phyloP scores from a whole-genome alignment of 768 basidiomycete genomes.

The Amanita subjunquillea region DNA sequence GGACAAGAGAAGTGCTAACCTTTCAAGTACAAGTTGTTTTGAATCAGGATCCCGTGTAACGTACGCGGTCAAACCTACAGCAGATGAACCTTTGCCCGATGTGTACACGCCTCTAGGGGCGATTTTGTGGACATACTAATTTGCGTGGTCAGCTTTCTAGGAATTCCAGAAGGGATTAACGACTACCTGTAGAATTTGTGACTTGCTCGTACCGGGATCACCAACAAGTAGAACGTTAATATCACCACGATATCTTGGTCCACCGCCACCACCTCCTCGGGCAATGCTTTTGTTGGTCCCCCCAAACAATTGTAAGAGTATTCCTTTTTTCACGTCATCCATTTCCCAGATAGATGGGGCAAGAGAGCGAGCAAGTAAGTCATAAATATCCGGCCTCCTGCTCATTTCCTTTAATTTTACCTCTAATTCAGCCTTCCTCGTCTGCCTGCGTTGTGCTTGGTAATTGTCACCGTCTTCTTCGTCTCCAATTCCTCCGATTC shows the following conservation, averaged over 20 bases:
- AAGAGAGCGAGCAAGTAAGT: conserved; percentile 71
- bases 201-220: conserved; percentile 95
- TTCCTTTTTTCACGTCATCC: conserved; percentile 99
- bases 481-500: conserved; percentile 61
- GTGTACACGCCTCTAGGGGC: conserved; percentile 97
- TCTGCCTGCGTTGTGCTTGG: conserved; percentile 28
- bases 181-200: conserved; percentile 82
- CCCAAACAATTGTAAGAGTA: conserved; percentile 90
- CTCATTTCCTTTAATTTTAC: conserved; percentile 66
- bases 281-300: conserved; percentile 96
- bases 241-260: conserved; percentile 93
- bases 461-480: conserved; percentile 56
- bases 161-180: not conserved
- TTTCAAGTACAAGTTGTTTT: conserved; percentile 95
- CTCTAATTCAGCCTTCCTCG: conserved; percentile 66
- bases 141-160: not conserved
- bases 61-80: conserved; percentile 97
- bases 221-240: conserved; percentile 97
- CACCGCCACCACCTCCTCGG: conserved; percentile 88
- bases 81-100: conserved; percentile 96
- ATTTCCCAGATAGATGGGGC: conserved; percentile 97
- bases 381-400: conserved; percentile 73
- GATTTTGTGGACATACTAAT: conserved; percentile 95
- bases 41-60: conserved; percentile 97
- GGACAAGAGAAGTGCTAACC: conserved; percentile 31